Percentiles rank a stretch among this genome's conserved stretches.
phyloP scores from a whole-genome alignment of 139 green algal species.

The Picochlorum sp. region DNA sequence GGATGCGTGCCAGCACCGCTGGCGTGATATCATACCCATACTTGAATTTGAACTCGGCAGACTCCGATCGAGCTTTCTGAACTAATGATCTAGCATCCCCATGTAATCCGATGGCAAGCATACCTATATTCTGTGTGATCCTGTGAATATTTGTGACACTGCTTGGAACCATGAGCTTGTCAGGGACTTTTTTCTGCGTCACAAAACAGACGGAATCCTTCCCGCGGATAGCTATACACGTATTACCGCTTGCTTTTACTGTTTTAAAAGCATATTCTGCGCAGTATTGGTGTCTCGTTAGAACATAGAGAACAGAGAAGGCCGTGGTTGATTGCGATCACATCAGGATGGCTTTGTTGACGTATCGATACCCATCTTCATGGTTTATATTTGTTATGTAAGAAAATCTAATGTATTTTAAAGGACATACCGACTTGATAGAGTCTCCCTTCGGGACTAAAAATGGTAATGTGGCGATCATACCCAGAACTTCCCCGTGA shows the following conservation, averaged over 20 bases:
- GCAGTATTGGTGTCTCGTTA: neutral
- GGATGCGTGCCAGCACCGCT: slow-evolving; percentile 77
- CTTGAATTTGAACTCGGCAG: slow-evolving; percentile 88
- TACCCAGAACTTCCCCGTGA: slow-evolving; percentile 52
- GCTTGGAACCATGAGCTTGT: slow-evolving; percentile 91
- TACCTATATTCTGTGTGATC: slow-evolving; percentile 85
- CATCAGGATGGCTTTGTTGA: too few relatives aligned
- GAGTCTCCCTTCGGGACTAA: slow-evolving; percentile 85
- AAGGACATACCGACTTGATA: slow-evolving; percentile 85
- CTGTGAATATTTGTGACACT: slow-evolving; percentile 81
- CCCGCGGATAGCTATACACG: slow-evolving; percentile 83
- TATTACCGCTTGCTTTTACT: slow-evolving; percentile 82
- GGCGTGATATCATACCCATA: slow-evolving; percentile 95
- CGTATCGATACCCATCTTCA: neutral
- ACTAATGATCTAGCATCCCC: slow-evolving; percentile 76
- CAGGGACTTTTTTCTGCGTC: slow-evolving; percentile 63
- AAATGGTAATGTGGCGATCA: slow-evolving; percentile 95
- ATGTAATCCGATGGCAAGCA: slow-evolving; percentile 82
- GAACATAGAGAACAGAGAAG: too few relatives aligned
- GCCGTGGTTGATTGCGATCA: too few relatives aligned
- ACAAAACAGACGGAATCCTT: slow-evolving; percentile 87
- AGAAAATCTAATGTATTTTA: neutral
- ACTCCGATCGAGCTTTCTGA: slow-evolving; percentile 78
- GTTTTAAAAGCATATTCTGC: slow-evolving; percentile 99
- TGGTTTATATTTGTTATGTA: neutral